phyloP scores from a whole-genome alignment of 2,329 filamentous ascomycete genomes.

The Davidsoniella australis region DNA sequence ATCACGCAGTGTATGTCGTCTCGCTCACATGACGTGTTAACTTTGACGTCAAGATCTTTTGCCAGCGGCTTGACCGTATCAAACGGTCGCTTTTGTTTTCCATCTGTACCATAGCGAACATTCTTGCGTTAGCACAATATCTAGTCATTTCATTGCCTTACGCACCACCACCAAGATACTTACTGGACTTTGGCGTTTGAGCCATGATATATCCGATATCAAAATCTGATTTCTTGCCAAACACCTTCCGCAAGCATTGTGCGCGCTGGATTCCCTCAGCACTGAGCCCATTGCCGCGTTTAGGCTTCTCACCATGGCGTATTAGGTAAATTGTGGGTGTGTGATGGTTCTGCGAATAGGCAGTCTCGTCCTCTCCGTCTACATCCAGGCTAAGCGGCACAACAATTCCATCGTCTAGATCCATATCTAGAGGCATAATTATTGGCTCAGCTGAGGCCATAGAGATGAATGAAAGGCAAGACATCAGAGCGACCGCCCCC shows the following conservation, averaged over 20 bases:
- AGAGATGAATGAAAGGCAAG: no score
- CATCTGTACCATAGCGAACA: conserved; percentile 21
- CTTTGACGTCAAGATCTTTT: conserved; percentile 33
- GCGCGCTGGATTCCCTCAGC: conserved; percentile 35
- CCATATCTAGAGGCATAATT: no score
- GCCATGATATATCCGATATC: conserved; percentile 43
- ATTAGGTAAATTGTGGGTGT: conserved; percentile 42
- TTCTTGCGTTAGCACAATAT: not conserved
- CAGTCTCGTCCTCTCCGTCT: no score
- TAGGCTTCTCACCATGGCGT: conserved; percentile 46
- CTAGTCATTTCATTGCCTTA: not conserved
- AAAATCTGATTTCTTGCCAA: conserved; percentile 33
- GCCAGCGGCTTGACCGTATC: conserved; percentile 41
- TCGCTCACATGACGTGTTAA: conserved; percentile 38
- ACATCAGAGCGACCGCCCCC: no score
- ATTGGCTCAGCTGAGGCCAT: no score
- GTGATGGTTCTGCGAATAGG: not conserved
- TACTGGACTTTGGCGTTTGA: conserved; percentile 31
- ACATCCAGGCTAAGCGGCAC: no score
- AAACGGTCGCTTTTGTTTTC: conserved; percentile 33
- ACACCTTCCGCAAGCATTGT: conserved; percentile 40
- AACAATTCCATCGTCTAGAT: no score
- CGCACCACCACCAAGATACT: conserved; percentile 1
- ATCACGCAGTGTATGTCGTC: conserved; percentile 38
- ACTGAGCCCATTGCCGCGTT: conserved; percentile 31